Conservation (phyloP, 2,329 filamentous ascomycete species). For the Pseudogymnoascus sp. region DNA sequence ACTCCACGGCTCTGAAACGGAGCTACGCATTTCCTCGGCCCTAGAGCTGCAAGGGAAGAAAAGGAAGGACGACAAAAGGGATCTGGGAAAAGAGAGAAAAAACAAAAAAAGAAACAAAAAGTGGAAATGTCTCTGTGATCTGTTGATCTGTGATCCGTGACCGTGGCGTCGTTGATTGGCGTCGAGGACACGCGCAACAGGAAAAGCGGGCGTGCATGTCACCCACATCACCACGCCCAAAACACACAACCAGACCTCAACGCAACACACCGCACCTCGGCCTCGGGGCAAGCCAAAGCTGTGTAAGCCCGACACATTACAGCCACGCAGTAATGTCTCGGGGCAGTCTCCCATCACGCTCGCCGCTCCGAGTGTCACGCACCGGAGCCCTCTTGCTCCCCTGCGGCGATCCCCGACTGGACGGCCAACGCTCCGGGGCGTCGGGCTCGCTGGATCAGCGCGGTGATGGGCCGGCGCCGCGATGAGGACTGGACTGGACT, state of each 20-base stretch:
- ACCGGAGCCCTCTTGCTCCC: not conserved
- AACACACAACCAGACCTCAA: not conserved
- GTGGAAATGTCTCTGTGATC: not conserved
- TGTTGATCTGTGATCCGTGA: not conserved
- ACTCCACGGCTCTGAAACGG: constrained; percentile 3
- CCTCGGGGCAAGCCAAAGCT: not conserved
- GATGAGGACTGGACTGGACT: not conserved
- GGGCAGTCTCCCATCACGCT: not conserved
- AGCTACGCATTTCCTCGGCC: not conserved
- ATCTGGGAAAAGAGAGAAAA: not conserved
- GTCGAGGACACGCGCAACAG: not conserved
- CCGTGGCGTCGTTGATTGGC: not conserved
- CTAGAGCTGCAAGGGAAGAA: not conserved
- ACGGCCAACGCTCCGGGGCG: not conserved
- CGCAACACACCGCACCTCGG: not conserved
- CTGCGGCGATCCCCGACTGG: not conserved
- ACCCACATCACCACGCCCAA: not conserved
- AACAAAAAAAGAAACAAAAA: not conserved
- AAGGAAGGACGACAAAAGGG: not conserved
- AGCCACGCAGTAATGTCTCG: not conserved
- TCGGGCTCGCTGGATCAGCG: not conserved
- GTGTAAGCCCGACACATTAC: not conserved
- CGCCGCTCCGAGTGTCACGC: not conserved
- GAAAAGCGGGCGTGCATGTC: not conserved
- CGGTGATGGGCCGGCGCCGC: not conserved